These are phyloP conservation scores for Nothophaeocryptopus gaeumannii DNA, from an alignment of 2,329 filamentous ascomycete species.

Conservation along the genomic window DNA sequence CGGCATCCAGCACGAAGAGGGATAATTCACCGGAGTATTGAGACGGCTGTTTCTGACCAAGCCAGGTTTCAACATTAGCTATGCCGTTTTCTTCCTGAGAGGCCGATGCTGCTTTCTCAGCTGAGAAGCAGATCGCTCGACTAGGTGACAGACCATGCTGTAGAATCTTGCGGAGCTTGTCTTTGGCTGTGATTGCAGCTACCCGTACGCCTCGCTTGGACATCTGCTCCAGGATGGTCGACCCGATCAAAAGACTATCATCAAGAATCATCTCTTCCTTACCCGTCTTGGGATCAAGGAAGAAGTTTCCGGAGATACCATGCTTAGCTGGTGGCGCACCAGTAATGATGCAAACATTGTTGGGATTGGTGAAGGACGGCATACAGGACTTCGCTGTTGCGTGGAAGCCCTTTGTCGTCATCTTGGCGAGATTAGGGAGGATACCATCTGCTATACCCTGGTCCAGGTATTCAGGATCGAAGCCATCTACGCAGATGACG, in stretches of 20 bases:
- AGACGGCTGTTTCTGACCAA: constrained; percentile 37
- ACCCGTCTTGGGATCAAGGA: constrained; percentile 40
- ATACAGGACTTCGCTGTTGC: constrained; percentile 40
- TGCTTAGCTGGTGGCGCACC: constrained; percentile 41
- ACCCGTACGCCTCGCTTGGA: constrained; percentile 40
- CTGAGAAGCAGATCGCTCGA: constrained; percentile 41
- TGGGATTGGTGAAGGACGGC: constrained; percentile 48
- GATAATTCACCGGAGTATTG: constrained; percentile 48
- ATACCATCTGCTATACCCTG: constrained; percentile 37
- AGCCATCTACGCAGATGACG: constrained; percentile 45
- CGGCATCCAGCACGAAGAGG: constrained; percentile 45
- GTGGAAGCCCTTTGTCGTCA: constrained; percentile 40
- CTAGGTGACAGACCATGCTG: constrained; percentile 34
- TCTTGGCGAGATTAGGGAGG: constrained; percentile 35
- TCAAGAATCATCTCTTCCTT: constrained; percentile 44
- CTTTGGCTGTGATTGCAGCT: constrained; percentile 46
- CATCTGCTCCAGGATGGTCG: constrained; percentile 44
- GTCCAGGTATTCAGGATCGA: constrained; percentile 44
- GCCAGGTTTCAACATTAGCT: constrained; percentile 37
- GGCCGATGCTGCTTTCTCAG: constrained; percentile 34
- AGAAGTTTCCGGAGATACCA: constrained; percentile 47
- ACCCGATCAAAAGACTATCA: constrained; percentile 41
- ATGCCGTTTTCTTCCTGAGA: constrained; percentile 38
- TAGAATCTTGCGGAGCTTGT: constrained; percentile 46
- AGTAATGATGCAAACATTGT: constrained; percentile 48